Conservation (phyloP, 352 stramenopile genomes). For the Globisporangium camurandrum region DNA sequence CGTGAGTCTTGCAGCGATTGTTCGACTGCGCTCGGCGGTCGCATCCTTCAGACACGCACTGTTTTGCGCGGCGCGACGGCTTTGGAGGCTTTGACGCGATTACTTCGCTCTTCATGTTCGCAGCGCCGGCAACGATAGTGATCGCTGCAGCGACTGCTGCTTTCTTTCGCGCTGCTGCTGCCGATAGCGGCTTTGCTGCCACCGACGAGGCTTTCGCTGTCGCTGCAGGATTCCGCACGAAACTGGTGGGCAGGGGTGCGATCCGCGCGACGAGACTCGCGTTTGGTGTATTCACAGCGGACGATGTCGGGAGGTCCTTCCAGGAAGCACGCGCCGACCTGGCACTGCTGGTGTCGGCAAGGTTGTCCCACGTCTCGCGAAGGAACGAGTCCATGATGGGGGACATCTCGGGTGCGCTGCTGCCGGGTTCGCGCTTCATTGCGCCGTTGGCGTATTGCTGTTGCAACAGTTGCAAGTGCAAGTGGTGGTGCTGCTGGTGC, state of each 20-base stretch:
- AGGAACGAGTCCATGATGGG: conserved; percentile 56
- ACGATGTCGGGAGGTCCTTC: conserved; percentile 10
- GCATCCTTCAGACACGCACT: conserved; percentile 57
- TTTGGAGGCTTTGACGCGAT: conserved; percentile 7
- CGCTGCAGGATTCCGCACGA: conserved; percentile 8
- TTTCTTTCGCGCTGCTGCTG: not conserved
- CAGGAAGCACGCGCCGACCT: conserved; percentile 22
- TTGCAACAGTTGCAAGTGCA: too few species aligned
- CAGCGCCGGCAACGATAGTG: too few species aligned
- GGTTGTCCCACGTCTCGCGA: conserved; percentile 48
- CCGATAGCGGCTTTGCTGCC: conserved; percentile 5
- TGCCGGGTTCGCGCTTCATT: conserved; percentile 32
- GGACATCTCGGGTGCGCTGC: conserved; percentile 27
- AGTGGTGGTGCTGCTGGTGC: not conserved
- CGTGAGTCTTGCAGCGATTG: conserved; percentile 78
- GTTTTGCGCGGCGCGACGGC: conserved; percentile 39
- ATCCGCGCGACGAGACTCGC: conserved; percentile 15
- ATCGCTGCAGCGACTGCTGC: not conserved
- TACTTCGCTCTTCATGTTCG: not conserved
- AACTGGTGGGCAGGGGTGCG: conserved; percentile 22
- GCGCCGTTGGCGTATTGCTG: not conserved
- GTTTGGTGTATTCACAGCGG: not conserved
- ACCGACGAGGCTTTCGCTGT: conserved; percentile 1
- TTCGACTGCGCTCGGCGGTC: conserved; percentile 63
- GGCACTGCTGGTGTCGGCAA: conserved; percentile 14